Base-by-base conservation (phyloP, 345 rosid species). In the Bruguiera gymnorhiza region DNA sequence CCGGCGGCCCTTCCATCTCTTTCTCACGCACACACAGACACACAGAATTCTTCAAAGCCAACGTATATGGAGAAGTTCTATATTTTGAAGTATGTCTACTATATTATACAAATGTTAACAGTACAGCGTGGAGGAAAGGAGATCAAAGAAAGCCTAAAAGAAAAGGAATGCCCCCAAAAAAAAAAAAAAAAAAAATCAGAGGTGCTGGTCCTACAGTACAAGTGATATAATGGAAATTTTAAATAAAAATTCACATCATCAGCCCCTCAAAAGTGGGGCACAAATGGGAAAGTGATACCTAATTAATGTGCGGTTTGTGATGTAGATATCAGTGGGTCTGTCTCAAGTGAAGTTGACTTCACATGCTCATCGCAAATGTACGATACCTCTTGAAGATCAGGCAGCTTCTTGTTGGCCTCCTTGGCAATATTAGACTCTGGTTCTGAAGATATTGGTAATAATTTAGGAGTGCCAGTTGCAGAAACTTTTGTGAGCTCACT, bases 401-500 rank as follows among this genome's bases (percentile, higher is more conserved):
- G 73, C 37, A 34, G 37, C 78, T 70, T 71, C 15, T 68, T 69
- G 55, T 53, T 20, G 56, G 37, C 10, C 37, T 34, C 9, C 2
- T 34, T 43, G 13, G 48, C 48, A 29, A 18, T 29, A 23, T 32
- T 32, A 23, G 15, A 72, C 53, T 70, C 78, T 60, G 70, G 72
- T 59, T 66, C 53, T 32, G 72, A 54, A 56, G 80, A 65, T 48
- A 69, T 34, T 20, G 84, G 84, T 63, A 82, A 61, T 60, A 67
- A 60, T 21, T 76, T n/a, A 32, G 74, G 13, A 18, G 31, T 59
- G 59, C 29, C n/a, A 11, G 76, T 51, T 16, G n/a, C 60, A 0
- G 67, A 59, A 37, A 63, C 59, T 70, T 80, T 77, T n/a, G 99
- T 92, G 11, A 95, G 88, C 37, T 79, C 73, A 75, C 78, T 85